A percentile compares a stretch with the other conserved stretches of the same genome.
phyloP scores from a whole-genome alignment of 495 filamentous ascomycete genomes.

The Sordaria brevicollis region DNA sequence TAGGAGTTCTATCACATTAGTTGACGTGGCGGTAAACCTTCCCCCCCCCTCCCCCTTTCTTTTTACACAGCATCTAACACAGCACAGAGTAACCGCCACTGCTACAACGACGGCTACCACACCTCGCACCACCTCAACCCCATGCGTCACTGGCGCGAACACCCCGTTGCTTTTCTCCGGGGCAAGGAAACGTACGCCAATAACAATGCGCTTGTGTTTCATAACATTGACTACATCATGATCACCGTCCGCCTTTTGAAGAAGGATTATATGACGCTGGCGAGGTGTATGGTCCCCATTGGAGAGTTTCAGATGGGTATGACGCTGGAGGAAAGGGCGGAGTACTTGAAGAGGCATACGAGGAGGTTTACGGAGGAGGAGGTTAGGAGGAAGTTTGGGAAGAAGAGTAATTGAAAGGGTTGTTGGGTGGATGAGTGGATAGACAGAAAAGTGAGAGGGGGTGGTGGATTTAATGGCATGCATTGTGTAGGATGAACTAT shows the following conservation, averaged over 20 bases:
- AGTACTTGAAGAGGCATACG: constrained; percentile 54
- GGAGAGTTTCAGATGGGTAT: constrained; percentile 50
- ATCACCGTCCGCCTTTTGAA: constrained; percentile 50
- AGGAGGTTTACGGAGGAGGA: constrained; percentile 47
- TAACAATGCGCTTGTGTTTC: constrained; percentile 52
- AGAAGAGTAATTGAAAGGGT: neutral
- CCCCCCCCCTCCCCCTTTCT: neutral
- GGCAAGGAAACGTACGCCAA: constrained; percentile 46
- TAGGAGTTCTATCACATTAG: constrained; percentile 57
- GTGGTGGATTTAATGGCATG: constrained; percentile 1
- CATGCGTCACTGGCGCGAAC: constrained; percentile 64
- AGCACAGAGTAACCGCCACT: constrained; percentile 56
- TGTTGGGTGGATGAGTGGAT: neutral
- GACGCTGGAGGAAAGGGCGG: constrained; percentile 46
- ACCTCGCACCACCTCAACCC: constrained; percentile 71
- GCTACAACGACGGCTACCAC: constrained; percentile 73
- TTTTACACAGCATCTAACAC: neutral
- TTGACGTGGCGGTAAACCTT: constrained; percentile 54
- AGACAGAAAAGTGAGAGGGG: neutral
- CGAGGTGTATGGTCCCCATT: constrained; percentile 56
- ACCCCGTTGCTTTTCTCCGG: constrained; percentile 53
- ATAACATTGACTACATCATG: constrained; percentile 64
- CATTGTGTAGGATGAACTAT: neutral
- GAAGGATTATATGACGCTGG: constrained; percentile 57
- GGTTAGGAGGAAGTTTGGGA: constrained; percentile 35